phyloP scores from a whole-genome alignment of 2,329 filamentous ascomycete species.

The Cercospora brassicicola region DNA sequence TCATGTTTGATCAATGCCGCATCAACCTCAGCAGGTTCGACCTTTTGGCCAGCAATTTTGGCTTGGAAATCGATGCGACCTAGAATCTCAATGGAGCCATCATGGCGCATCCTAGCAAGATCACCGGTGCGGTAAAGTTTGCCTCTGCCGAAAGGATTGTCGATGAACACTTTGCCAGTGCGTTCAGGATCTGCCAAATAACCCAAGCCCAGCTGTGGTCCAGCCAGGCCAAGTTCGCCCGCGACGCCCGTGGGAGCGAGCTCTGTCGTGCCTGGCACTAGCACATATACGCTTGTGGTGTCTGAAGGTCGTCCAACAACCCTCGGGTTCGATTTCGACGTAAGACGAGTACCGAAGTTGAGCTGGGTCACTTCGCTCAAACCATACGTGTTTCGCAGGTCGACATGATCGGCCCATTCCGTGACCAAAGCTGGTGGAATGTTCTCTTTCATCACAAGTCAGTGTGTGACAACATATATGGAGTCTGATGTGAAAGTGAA shows the following conservation, averaged over 20 bases:
- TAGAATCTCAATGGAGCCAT: slow-evolving; percentile 49
- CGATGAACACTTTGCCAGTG: slow-evolving; percentile 1
- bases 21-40: slow-evolving; percentile 73
- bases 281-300: background rate
- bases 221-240: slow-evolving; percentile 12
- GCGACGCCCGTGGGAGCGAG: background rate
- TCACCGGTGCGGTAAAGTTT: slow-evolving; percentile 25
- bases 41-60: slow-evolving; percentile 73
- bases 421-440: background rate
- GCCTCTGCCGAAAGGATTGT: slow-evolving; percentile 4
- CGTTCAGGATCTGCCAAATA: slow-evolving; percentile 13
- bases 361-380: background rate
- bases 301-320: background rate
- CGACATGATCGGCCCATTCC: background rate
- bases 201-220: slow-evolving; percentile 4
- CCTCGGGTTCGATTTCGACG: background rate
- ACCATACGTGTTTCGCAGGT: background rate
- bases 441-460: background rate
- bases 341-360: background rate
- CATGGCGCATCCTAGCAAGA: slow-evolving; percentile 22
- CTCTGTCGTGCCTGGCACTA: background rate
- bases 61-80: slow-evolving; percentile 74
- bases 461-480: background rate
- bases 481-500: background rate
- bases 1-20: slow-evolving; percentile 48